Evolutionary conservation across 768 basidiomycete genomes (phyloP), one percentile per base, ranked within the genome.

Genomic region (Panaeolus papilionaceus): DNA sequence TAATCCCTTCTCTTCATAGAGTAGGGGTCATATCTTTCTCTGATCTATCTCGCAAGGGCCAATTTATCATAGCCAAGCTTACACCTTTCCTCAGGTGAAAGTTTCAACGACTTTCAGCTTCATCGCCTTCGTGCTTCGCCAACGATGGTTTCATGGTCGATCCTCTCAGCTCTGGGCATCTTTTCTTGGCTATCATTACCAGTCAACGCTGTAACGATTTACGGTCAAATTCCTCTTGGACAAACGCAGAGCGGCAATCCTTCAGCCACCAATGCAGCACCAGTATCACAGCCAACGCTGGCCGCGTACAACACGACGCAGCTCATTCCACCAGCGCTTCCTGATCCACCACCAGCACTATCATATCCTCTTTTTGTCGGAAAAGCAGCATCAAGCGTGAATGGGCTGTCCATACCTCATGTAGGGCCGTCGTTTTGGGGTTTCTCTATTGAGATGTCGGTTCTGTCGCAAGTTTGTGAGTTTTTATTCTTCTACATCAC

Each of bases 361-460:
- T 23, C 28, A 0, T 89, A 88, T 70, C 75, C 75, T 12, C 69
- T 90, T 1, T 77, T 81, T 64, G 75, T 89, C 16, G 76, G 79
- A 66, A 69, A 67, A 12, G 75, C 73, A 58, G 82, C 78, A 28
- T 71, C 71, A 7, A 72, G 67, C 16, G 79, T 81, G 1, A 69
- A 71, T 6, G 79, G 78, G 1, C 64, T 83, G 28, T 83, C 82
- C 14, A 82, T 84, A 37, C 75, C 78, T 45, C 82, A 82, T 49
- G 68, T 68, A 8, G 73, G 75, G 8, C 54, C 54, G 45, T 72
- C 75, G 4, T 84, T 84, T 67, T 75, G 20, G 65, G 92, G 91
- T 4, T 92, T 93, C 74, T 91, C 89, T 3, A 84, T 94, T 47
- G 92, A 94, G 76, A 84, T 92, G 81, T 92, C 91, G 58, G 88